phyloP scores from a whole-genome alignment of 2,329 filamentous ascomycete genomes.

The Knoxdaviesia capensis region DNA sequence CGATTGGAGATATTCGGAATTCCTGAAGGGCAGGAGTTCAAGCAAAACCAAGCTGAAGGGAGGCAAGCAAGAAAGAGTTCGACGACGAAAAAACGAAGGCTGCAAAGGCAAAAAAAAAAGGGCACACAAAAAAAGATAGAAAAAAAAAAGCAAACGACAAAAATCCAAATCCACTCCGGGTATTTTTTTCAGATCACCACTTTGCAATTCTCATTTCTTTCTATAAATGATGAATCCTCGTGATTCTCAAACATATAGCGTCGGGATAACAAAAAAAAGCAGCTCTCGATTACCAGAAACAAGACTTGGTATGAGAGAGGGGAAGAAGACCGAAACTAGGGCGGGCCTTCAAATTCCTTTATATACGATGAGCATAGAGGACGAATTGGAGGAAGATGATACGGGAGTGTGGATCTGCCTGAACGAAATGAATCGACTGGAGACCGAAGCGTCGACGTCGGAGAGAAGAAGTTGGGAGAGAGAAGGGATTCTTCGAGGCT shows the following conservation, averaged over 20 bases:
- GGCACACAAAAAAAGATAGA: not conserved
- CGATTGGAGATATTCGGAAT: no score
- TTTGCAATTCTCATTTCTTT: no score
- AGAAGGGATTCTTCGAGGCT: conserved; percentile 1
- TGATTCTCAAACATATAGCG: not conserved
- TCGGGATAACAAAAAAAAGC: conserved; percentile 1
- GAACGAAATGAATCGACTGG: not conserved
- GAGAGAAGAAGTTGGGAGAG: not conserved
- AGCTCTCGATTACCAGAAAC: not conserved
- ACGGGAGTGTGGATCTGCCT: not conserved
- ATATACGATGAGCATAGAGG: not conserved
- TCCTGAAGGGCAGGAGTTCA: not conserved
- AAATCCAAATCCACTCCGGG: not conserved
- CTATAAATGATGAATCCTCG: conserved; percentile 1
- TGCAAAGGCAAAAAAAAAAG: conserved; percentile 1
- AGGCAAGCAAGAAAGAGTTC: conserved; percentile 4
- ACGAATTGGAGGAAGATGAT: not conserved
- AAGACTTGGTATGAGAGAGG: not conserved
- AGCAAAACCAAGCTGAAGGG: conserved; percentile 1
- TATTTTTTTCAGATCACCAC: no score
- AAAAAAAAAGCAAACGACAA: not conserved
- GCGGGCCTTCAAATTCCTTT: not conserved
- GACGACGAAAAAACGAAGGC: conserved; percentile 1
- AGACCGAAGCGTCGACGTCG: not conserved
- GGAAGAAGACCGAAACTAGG: conserved; percentile 3